Evolutionary conservation across 768 basidiomycete genomes (phyloP), one percentile per base, ranked within the genome.

Genomic region (Kwoniella sp.): DNA sequence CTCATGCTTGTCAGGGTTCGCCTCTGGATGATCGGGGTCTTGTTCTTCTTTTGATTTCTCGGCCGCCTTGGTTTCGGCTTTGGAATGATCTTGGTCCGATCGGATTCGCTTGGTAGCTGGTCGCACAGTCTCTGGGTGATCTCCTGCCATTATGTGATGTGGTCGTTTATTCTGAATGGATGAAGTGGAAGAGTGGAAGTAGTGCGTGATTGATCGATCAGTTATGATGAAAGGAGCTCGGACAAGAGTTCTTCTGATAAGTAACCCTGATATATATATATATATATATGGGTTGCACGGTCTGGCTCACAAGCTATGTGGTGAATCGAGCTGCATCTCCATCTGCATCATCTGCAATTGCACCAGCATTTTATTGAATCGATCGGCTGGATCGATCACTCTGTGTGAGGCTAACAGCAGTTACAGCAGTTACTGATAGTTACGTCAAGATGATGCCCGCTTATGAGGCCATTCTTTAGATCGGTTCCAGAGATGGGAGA

Each of bases 71-170:
- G 56, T 59, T 1, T 54, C 58, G 5, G 51, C 64, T 47, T 73
- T 70, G 29, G 71, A 73, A 40, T 70, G 68, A 54, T 73, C 71
- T 25, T 73, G 62, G 53, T 73, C 72, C 17, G 69, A 68, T 60
- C 72, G 37, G n/a, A 73, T 51, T 6, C 72, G 67, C 37, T 73
- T 73, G 33, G 67, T 46, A 29, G 64, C 58, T n/a, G 72, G 72
- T 57, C 72, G 64, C 17, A 67, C 55, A 1, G 69, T 64, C 9
- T 63, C 55, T 17, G 66, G 53, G 12, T 33, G 53, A 26, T 57
- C n/a, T 40, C 12, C 17, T n/a, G 54, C 22, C 48, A 49, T 49
- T 6, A 17, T 49, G 48, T 2, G 46, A 13, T 33, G n/a, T n/a
- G n/a, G n/a, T n/a, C n/a, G n/a, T n/a, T n/a, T n/a, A n/a, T n/a